Evolutionary conservation across 805 yeast genomes (phyloP), one percentile per base, ranked within the genome.

Genomic region (Grigorovia yakushimaensis): DNA sequence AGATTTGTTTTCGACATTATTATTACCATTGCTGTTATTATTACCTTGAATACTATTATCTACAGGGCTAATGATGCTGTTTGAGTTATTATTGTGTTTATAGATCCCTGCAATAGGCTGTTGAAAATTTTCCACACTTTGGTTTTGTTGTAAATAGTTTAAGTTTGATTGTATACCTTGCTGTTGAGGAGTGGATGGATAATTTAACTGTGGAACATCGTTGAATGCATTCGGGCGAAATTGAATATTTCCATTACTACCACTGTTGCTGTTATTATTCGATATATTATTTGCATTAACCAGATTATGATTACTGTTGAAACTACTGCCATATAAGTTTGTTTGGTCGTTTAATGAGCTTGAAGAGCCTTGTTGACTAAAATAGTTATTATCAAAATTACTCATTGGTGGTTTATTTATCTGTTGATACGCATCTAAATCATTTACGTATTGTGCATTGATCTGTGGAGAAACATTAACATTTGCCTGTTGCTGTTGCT

Each of bases 291-390:
- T 41, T 27, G 13, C 19, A 30, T 27, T 41, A 10, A 23, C 13
- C 5, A 33, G 15, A 30, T 18, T 21, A 20, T 33, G 21, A 20
- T 20, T 30, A 33, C 22, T 30, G 7, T 33, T 42, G 13, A 13
- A 19, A 20, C 22, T 30, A 7, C 36, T 42, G n/a, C 45, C 39
- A 13, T 47, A 38, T 15, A 41, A 48, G 33, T 44, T 45, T 7
- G 51, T 44, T 43, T 58, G 59, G 6, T 58, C 64, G 36, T 58
- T 71, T 19, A 69, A 51, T 0, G 73, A 69, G 39, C 61, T 71
- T 17, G 67, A 70, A 0, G 73, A 69, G 18, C 62, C 64, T 49
- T 68, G 72, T 41, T 58, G 62, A 40, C 60, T 61, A 64, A 66
- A 59, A 47, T 68, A 68, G 43, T 61, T 66, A 5, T 60, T 49